Evolutionary conservation across 768 basidiomycete genomes (phyloP).

Genomic region (Suillus subaureus): DNA sequence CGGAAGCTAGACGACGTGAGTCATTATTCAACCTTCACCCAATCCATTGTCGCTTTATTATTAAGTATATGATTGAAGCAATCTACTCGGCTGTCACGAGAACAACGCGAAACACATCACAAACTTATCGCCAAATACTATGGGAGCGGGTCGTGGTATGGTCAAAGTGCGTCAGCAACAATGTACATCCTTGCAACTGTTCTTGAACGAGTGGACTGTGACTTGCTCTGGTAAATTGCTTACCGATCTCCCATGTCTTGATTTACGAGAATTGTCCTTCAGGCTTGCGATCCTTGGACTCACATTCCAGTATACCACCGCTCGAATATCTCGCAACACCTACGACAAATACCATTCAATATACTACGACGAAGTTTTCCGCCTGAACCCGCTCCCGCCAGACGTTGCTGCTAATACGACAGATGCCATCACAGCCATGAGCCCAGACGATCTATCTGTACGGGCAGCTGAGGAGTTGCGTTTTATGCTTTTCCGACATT

Average conservation of each 20-base stretch:
- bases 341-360: slow-evolving; percentile 83
- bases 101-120: slow-evolving; percentile 67
- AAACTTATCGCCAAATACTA: slow-evolving; percentile 81
- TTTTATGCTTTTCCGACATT: slow-evolving; percentile 95
- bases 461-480: slow-evolving; percentile 86
- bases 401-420: slow-evolving; percentile 34
- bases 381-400: slow-evolving; percentile 73
- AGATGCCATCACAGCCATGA: slow-evolving; percentile 52
- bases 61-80: slow-evolving; percentile 33
- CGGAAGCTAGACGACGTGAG: slow-evolving; percentile 54
- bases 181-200: slow-evolving; percentile 89
- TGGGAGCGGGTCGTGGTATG: slow-evolving; percentile 79
- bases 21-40: slow-evolving; percentile 17
- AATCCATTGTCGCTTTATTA: not conserved
- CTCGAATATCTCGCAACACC: slow-evolving; percentile 81
- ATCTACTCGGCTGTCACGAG: slow-evolving; percentile 63
- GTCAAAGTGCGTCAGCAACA: slow-evolving; percentile 86
- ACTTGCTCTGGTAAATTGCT: slow-evolving; percentile 77
- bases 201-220: slow-evolving; percentile 92
- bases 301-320: slow-evolving; percentile 88
- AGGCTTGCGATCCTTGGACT: slow-evolving; percentile 94
- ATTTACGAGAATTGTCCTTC: slow-evolving; percentile 11
- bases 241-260: not conserved
- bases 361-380: slow-evolving; percentile 90
- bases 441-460: slow-evolving; percentile 84